A percentile compares a stretch with the other conserved stretches of the same genome.
Evolutionary conservation across 495 filamentous ascomycete species (phyloP).

Genomic region (Aspergillus avenaceus): DNA sequence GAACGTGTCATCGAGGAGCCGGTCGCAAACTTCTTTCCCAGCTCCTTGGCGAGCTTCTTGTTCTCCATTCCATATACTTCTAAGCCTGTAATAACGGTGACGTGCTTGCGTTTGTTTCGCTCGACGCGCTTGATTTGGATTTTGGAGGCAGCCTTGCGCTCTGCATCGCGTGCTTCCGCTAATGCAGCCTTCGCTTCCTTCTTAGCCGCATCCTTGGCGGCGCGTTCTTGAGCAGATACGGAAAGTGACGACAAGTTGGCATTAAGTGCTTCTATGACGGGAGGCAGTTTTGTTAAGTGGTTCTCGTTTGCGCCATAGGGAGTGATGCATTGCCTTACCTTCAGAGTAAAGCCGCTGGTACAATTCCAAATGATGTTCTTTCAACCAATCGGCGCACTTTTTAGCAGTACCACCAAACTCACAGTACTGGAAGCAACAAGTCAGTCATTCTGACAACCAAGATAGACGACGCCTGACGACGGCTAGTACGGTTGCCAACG

Average conservation of each 20-base stretch:
- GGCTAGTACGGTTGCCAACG: too few relatives aligned
- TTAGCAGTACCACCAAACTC: slow-evolving; percentile 98
- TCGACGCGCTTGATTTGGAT: slow-evolving; percentile 94
- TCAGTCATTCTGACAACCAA: slow-evolving; percentile 1
- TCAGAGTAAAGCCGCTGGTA: slow-evolving; percentile 79
- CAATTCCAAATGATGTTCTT: slow-evolving; percentile 66
- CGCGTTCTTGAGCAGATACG: slow-evolving; percentile 83
- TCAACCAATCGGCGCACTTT: slow-evolving; percentile 95
- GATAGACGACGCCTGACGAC: too few relatives aligned
- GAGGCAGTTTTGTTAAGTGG: slow-evolving; percentile 3
- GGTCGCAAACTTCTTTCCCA: slow-evolving; percentile 67
- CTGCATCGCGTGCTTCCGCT: slow-evolving; percentile 72
- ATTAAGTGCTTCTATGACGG: slow-evolving; percentile 65
- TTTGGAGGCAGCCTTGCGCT: slow-evolving; percentile 71
- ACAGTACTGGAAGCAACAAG: slow-evolving; percentile 68
- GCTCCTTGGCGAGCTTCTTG: slow-evolving; percentile 69
- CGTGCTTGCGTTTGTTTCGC: slow-evolving; percentile 94
- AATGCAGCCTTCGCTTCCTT: slow-evolving; percentile 89
- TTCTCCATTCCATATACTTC: slow-evolving; percentile 88
- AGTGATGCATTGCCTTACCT: slow-evolving; percentile 43
- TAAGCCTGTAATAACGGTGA: slow-evolving; percentile 83
- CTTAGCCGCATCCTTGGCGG: slow-evolving; percentile 90
- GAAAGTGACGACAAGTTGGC: slow-evolving; percentile 81
- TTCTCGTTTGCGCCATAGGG: background rate
- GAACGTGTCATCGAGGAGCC: slow-evolving; percentile 89